Conservation (phyloP, 2,329 filamentous ascomycete genomes). For the Paracoccidioides lutzii region DNA sequence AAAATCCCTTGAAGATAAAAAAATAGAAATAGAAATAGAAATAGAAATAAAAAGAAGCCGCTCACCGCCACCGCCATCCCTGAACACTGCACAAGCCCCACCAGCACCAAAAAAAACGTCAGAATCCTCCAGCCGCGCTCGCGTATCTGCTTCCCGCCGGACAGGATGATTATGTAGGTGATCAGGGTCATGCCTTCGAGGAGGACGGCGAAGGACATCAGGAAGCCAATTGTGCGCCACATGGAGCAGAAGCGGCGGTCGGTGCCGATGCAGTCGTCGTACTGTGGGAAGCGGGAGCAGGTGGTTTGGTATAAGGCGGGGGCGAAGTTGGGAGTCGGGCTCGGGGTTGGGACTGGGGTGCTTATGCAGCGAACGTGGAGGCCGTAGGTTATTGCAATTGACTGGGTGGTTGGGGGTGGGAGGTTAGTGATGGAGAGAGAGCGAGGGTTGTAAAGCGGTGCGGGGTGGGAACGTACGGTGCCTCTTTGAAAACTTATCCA, state of each 20-base stretch:
- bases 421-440: no score
- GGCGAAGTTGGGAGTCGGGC: constrained; percentile 16
- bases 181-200: constrained; percentile 70
- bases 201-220: constrained; percentile 75
- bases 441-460: neutral
- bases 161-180: constrained; percentile 62
- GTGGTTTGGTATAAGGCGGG: constrained; percentile 1
- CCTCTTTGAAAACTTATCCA: constrained; percentile 37
- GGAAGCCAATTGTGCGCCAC: constrained; percentile 79
- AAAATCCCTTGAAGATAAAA: neutral
- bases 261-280: constrained; percentile 52
- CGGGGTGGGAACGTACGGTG: constrained; percentile 28
- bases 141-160: constrained; percentile 65
- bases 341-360: constrained; percentile 32
- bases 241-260: constrained; percentile 74
- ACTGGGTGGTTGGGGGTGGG: constrained; percentile 10
- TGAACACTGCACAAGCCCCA: constrained; percentile 58
- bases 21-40: neutral
- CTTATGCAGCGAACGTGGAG: constrained; percentile 71
- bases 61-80: constrained; percentile 73
- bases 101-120: constrained; percentile 49
- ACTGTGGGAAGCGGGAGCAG: constrained; percentile 48
- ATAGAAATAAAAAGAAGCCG: constrained; percentile 14
- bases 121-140: constrained; percentile 74
- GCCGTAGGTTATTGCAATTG: constrained; percentile 44